Evolutionary conservation across 2,329 filamentous ascomycete genomes (phyloP), one percentile per base, ranked within the genome.

Genomic region (Talaromyces sp.): DNA sequence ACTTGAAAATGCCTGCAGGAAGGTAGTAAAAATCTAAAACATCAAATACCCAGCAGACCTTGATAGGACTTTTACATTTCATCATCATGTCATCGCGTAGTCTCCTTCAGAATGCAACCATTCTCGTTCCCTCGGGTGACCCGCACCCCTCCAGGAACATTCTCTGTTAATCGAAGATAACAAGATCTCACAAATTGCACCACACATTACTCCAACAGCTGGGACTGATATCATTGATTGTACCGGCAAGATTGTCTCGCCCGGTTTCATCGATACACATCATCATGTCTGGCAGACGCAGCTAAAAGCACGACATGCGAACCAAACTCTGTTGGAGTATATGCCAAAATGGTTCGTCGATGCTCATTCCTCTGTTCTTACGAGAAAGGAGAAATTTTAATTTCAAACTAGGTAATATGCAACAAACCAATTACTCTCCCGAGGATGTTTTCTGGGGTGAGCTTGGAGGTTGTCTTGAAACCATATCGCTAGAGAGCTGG

Each of bases 281-380:
- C 59, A 60, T 33, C 59, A 60, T 42, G n/a, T 60, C 17, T 60
- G 59, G 54, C 59, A 60, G 53, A 57, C 54, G 25, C 59, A 52
- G 33, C 30, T 57, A 39, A 27, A 17, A n/a, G 59, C 55, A 7
- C 33, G 44, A n/a, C 54, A 57, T 30, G 44, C 19, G 7, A 32
- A 61, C 30, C 27, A 57, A 15, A 22, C 42, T 10, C 51, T 61
- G 27, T 42, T 53, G 27, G 44, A 57, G 19, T 61, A 61, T 25
- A 53, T 61, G 30, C 28, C 51, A 25, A 32, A 32, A 27, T 27
- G 59, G 59, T 61, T 42, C 17, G 3, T 51, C 17, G 15, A 53
- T 53, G 49, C 6, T 53, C 7, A 57, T 27, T 57, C 17, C n/a
- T 15, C n/a, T n/a, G n/a, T 36, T 6, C 36, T n/a, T n/a, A 39